Evolutionary conservation across 2,329 filamentous ascomycete species (phyloP).

Genomic region (Penicillium sp.): DNA sequence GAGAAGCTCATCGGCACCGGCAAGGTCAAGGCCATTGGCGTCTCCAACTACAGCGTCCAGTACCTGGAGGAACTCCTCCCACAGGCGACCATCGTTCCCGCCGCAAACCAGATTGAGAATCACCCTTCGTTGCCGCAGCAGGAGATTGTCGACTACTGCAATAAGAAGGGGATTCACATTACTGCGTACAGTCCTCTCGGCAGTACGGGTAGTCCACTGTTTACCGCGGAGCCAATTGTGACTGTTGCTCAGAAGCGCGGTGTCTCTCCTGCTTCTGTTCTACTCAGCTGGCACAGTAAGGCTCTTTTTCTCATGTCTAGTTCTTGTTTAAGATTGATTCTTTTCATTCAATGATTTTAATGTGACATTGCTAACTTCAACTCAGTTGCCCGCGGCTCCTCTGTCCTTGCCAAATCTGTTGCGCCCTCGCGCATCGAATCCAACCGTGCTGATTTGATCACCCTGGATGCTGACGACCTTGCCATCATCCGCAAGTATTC

Average conservation of each 20-base stretch:
- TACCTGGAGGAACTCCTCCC: constrained; percentile 51
- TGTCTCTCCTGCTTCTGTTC: constrained; percentile 36
- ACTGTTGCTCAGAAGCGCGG: constrained; percentile 39
- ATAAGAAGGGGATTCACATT: constrained; percentile 47
- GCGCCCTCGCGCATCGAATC: constrained; percentile 39
- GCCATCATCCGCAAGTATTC: constrained; percentile 36
- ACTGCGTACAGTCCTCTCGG: constrained; percentile 48
- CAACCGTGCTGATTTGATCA: constrained; percentile 35
- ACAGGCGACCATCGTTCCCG: constrained; percentile 58
- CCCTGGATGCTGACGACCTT: constrained; percentile 36
- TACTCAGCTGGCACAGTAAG: constrained; percentile 44
- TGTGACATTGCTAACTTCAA: too few relatives aligned
- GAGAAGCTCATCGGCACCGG: constrained; percentile 52
- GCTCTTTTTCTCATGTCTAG: constrained; percentile 4
- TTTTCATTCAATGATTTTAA: too few relatives aligned
- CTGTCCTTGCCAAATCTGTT: constrained; percentile 40
- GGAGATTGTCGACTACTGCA: constrained; percentile 49
- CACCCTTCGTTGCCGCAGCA: constrained; percentile 63
- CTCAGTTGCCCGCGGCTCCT: constrained; percentile 36
- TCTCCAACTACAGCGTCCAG: constrained; percentile 54
- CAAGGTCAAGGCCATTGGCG: constrained; percentile 54
- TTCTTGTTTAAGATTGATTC: too few relatives aligned
- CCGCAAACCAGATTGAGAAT: constrained; percentile 74
- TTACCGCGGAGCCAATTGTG: constrained; percentile 39
- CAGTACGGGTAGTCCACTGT: constrained; percentile 41